Base-by-base conservation (phyloP, 192 early-diverging fungal species). In the Thamnidium elegans region DNA sequence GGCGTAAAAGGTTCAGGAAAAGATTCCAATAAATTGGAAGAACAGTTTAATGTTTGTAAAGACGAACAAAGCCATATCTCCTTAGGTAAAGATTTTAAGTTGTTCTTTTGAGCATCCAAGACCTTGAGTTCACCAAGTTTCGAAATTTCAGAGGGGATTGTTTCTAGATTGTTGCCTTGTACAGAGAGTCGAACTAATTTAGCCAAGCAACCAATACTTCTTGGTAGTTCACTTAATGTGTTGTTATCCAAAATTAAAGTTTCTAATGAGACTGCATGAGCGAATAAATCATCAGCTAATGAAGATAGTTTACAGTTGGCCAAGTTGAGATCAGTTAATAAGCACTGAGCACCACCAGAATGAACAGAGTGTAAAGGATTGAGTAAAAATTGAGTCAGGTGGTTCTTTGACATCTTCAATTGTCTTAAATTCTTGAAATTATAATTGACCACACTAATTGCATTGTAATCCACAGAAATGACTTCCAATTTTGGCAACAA, bases 21-120 rank as follows among this genome's bases (percentile, higher is more conserved):
- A 23, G 74, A 67, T 56, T 90, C 90, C 14, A 96, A 71, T 46
- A 90, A 60, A 55, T 96, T 96, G 20, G 90, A 93, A 3, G 87
- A 90, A 21, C 82, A 81, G 48, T 94, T 96, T 15, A 96, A 72
- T 7, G 77, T 66, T 21, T 74, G 73, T 20, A 96, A 80, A 15
- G 78, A 81, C 55, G 80, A 65, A 72, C 90, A 91, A 47, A 79
- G 68, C 91, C 91, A 93, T n/a, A 93, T 86, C 63, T 90, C 88
- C 7, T 82, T 79, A 1, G 89, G 90, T 23, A 93, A 69, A 30
- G 81, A 67, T 50, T 81, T 79, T 42, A 93, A 66, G 45, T 91
- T 87, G 74, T 93, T 93, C 63, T 85, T 86, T 48, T 92, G 91
- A 21, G 90, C 66, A 62, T 90, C 86, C 50, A 93, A 66, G 3